Base-by-base conservation (phyloP, 257 asterid genomes). In the Cruciata laevipes region DNA sequence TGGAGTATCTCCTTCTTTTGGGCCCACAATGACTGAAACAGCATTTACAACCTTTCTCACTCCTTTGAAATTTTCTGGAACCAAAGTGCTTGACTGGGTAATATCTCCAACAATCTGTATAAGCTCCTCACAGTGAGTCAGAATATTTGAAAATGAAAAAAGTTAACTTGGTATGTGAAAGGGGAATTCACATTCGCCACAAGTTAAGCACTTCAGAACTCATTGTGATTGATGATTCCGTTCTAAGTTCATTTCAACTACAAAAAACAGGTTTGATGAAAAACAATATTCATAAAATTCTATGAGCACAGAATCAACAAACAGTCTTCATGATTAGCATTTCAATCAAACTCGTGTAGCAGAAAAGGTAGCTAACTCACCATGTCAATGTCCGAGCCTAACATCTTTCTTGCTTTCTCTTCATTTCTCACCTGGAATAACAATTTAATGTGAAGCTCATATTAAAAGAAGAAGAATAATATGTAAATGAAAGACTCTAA, bases 1-100 rank as follows among this genome's bases (percentile, higher is more conserved):
- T 38, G 96, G 95, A 68, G 99, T 93, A 83, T 93, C 99, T 64
- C 99, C 99, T 83, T 93, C 99, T 84, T 90, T 93, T 72, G 99
- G 99, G 61, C 99, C 97, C 78, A 90, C 97, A 71, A 93, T 93
- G 78, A 82, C 97, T 37, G 99, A 93, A 78, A 75, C 94, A 37
- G 95, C 90, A 81, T 90, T 93, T 44, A 93, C 82, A 67, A 90
- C 96, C 79, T 55, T 76, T 66, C 78, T 86, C 27, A 93, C 95
- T 75, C 99, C 97, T 85, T 84, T 86, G 69, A 93, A 93, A 64
- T 83, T 79, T 83, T 84, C 95, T 4, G 95, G 97, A 66, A 78
- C 14, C 82, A 93, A 76, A 68, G 95, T 86, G 83, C 88, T 86
- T 21, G 90, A 86, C 78, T 84, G 88, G 44, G 99, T 93, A 59